Evolutionary conservation across 176 grass and related monocot species (phyloP).

Genomic region (Alloteropsis semialata): DNA sequence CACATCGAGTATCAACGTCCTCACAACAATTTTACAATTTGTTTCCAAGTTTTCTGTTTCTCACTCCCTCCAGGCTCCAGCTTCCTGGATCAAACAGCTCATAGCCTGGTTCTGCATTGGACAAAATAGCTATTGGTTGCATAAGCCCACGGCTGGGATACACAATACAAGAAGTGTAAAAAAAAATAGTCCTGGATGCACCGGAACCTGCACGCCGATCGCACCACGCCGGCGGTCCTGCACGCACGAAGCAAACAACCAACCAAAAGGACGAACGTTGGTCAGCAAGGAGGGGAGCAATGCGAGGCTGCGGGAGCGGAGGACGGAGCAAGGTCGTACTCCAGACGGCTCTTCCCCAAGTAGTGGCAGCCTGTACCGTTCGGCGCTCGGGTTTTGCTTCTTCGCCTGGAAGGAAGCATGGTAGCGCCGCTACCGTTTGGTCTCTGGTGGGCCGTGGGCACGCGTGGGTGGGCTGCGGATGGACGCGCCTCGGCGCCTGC

Average conservation of each 20-base stretch:
- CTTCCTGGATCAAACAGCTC: background rate
- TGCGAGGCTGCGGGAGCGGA: background rate
- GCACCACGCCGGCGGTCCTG: background rate
- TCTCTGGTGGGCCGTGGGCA: too few species aligned
- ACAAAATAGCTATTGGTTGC: background rate
- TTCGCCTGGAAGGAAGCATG: too few species aligned
- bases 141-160: background rate
- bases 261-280: background rate
- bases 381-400: too few species aligned
- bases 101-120: background rate
- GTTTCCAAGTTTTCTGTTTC: background rate
- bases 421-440: too few species aligned
- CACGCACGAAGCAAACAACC: background rate
- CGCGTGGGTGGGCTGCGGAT: too few species aligned
- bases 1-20: background rate
- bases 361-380: background rate
- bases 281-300: background rate
- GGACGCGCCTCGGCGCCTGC: too few species aligned
- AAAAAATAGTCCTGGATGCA: constrained; percentile 1
- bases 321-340: background rate
- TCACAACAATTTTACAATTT: background rate
- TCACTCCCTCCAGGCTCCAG: background rate
- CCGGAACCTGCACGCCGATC: background rate
- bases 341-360: background rate
- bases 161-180: background rate